Conservation (phyloP, 2,329 filamentous ascomycete species). For the Phyllachora maydis region DNA sequence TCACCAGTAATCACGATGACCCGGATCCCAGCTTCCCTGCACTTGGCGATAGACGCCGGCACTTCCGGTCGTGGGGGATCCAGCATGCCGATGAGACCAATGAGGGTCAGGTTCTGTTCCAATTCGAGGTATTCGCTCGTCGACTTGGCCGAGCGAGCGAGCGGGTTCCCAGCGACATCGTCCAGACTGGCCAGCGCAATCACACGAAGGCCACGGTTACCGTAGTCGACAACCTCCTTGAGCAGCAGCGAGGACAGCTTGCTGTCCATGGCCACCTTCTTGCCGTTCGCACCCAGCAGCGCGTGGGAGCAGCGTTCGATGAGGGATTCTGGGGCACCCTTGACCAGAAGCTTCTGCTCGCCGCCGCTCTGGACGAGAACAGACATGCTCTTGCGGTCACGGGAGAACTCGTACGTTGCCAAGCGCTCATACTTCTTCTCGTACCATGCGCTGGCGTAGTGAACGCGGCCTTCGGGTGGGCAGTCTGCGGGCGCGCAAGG, state of each 20-base stretch:
- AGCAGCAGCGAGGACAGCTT: slow-evolving; percentile 51
- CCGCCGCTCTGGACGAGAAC: slow-evolving; percentile 77
- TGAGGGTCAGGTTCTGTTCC: slow-evolving; percentile 72
- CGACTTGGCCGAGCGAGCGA: slow-evolving; percentile 19
- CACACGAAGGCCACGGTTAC: slow-evolving; percentile 71
- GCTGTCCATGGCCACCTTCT: slow-evolving; percentile 70
- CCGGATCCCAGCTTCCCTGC: slow-evolving; percentile 88
- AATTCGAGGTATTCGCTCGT: slow-evolving; percentile 11
- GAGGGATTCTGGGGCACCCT: slow-evolving; percentile 79
- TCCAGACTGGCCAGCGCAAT: slow-evolving; percentile 91
- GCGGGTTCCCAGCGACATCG: slow-evolving; percentile 26
- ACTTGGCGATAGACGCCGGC: slow-evolving; percentile 64
- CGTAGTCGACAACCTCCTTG: slow-evolving; percentile 69
- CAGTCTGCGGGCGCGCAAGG: too few relatives aligned
- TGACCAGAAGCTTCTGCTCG: slow-evolving; percentile 69
- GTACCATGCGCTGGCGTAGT: slow-evolving; percentile 89
- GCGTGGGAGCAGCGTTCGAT: slow-evolving; percentile 79
- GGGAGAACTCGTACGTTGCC: too few relatives aligned
- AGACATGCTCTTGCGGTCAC: slow-evolving; percentile 40
- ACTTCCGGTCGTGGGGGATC: slow-evolving; percentile 87
- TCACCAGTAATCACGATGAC: slow-evolving; percentile 99
- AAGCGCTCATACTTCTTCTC: slow-evolving; percentile 99
- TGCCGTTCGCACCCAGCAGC: slow-evolving; percentile 69
- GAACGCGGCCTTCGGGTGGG: slow-evolving; percentile 59
- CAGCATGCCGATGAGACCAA: slow-evolving; percentile 89